phyloP scores from a whole-genome alignment of 352 stramenopile species.

The Thraustotheca clavata region DNA sequence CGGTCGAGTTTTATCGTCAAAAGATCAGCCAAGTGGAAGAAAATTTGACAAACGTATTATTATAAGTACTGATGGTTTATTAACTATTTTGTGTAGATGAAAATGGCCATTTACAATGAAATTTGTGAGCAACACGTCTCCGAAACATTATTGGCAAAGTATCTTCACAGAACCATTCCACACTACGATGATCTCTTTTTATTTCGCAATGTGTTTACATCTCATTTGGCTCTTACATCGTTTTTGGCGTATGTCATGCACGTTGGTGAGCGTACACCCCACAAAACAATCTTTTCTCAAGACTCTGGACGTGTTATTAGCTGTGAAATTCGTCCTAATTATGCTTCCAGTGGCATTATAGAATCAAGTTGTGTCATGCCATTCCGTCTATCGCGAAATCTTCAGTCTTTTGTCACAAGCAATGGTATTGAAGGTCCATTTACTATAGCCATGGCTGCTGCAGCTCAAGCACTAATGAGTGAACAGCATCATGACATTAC shows the following conservation, averaged over 20 bases:
- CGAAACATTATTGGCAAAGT: conserved; percentile 79
- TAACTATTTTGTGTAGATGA: neutral
- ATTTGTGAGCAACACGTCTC: conserved; percentile 74
- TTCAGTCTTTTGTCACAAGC: conserved; percentile 82
- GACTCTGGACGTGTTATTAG: conserved; percentile 74
- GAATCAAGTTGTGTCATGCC: conserved; percentile 76
- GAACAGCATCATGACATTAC: conserved; percentile 60
- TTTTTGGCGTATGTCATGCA: conserved; percentile 82
- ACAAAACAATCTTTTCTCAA: conserved; percentile 74
- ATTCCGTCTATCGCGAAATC: conserved; percentile 83
- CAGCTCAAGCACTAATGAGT: conserved; percentile 70
- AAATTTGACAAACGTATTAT: neutral
- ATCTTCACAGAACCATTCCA: conserved; percentile 63
- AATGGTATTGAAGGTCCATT: conserved; percentile 79
- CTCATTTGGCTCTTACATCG: conserved; percentile 75
- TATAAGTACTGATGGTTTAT: neutral
- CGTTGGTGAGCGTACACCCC: conserved; percentile 74
- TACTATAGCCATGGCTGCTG: conserved; percentile 70
- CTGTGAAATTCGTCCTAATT: conserved; percentile 74
- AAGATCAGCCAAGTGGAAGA: conserved; percentile 48
- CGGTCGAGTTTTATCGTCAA: conserved; percentile 69
- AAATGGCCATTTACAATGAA: conserved; percentile 30
- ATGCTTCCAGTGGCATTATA: conserved; percentile 73
- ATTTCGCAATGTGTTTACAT: conserved; percentile 81
- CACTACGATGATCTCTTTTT: conserved; percentile 77